Evolutionary conservation across 2,329 filamentous ascomycete species (phyloP), one percentile per base, ranked within the genome.

Genomic region (Monosporascus cannonballus): DNA sequence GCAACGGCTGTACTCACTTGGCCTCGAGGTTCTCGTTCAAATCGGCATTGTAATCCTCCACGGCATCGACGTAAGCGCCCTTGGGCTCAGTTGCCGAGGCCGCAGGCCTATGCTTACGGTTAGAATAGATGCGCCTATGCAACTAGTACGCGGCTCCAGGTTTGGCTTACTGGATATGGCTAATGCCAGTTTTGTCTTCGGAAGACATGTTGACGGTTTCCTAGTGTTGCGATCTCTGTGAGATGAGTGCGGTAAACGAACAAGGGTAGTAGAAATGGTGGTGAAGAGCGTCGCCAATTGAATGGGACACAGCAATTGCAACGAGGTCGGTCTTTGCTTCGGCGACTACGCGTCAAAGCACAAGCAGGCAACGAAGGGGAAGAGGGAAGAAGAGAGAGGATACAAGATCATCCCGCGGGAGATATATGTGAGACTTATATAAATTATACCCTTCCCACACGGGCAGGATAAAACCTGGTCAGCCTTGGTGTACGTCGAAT

Each of bases 21-120:
- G 73, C 73, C 54, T 73, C 65, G n/a, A 76, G 67, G 55, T 75
- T 73, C 17, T 56, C 57, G 52, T 67, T 67, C 18, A 75, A 53
- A 36, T 73, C 69, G 42, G 66, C 64, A 55, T 18, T 46, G 17
- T 73, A 61, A 5, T 34, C 4, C 48, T 73, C 67, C 14, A 53
- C 55, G 20, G 57, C 52, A 9, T 62, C 56, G 41, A 62, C 47
- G 14, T 61, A 61, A n/a, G 55, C 58, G 46, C 59, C 63, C 56
- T 64, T 64, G 22, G 61, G 55, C 50, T 69, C 57, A 8, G 69
- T 25, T 15, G 22, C 22, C 22, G 22, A 27, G 42, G n/a, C 11
- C 20, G 41, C 14, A 24, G 39, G 39, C 39, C 39, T 42, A 20
- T 42, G 18, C 11, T 42, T 4, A 20, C 6, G 9, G 39, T 42